phyloP scores from a whole-genome alignment of 202 grass and related monocot species.

The Sporobolus alterniflorus region DNA sequence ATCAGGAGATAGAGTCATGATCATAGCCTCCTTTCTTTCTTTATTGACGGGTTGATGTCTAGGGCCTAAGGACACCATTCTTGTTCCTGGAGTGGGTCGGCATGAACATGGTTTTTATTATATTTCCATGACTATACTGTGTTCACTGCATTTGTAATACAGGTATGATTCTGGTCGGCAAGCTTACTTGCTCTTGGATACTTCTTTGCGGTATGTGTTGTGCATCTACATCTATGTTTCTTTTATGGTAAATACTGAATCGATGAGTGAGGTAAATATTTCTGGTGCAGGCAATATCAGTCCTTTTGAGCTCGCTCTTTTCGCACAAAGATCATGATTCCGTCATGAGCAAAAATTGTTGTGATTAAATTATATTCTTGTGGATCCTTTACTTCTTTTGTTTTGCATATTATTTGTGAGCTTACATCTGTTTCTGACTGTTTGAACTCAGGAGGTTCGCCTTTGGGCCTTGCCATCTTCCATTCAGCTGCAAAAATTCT shows the following conservation, averaged over 20 bases:
- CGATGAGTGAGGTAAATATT: constrained; percentile 27
- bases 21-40: too few relatives aligned
- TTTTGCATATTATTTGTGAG: constrained; percentile 4
- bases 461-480: constrained; percentile 92
- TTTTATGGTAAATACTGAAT: constrained; percentile 29
- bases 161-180: constrained; percentile 94
- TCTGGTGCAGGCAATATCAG: constrained; percentile 71
- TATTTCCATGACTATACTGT: not conserved
- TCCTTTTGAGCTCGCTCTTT: constrained; percentile 80
- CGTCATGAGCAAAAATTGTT: constrained; percentile 65
- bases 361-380: constrained; percentile 21
- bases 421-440: constrained; percentile 24
- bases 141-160: constrained; percentile 23
- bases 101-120: constrained; percentile 30
- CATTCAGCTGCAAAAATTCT: constrained; percentile 93
- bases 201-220: constrained; percentile 78
- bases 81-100: constrained; percentile 73
- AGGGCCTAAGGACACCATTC: constrained; percentile 62
- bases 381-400: constrained; percentile 24
- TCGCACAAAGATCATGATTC: constrained; percentile 82
- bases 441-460: constrained; percentile 64
- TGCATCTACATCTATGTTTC: constrained; percentile 35
- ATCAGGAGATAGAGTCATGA: too few relatives aligned
- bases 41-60: constrained; percentile 41
- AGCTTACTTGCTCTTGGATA: constrained; percentile 78